Base-by-base conservation (phyloP, 257 asterid species). In the Gentiana macrophylla region DNA sequence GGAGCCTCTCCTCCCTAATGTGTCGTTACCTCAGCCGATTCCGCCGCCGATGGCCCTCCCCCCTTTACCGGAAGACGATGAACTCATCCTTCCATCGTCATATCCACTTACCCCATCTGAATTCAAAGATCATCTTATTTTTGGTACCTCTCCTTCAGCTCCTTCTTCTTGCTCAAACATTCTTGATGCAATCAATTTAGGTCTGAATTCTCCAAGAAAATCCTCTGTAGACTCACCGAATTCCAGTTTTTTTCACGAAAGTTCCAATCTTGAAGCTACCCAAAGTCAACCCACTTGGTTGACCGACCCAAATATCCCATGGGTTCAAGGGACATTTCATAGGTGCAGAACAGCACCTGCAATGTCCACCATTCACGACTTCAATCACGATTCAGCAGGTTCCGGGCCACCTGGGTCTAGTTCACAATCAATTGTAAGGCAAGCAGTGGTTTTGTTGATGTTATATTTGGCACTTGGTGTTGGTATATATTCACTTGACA, bases 331-430 rank as follows among this genome's bases (percentile, higher is more conserved):
- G 64, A 76, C 74, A 62, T 86, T 88, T 8, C 97, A 88, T 68
- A 70, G 97, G 76, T 82, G 82, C 57, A 85, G 79, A 67, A 88
- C 94, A 1, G 97, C 97, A 0, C 97, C 95, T 6, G 97, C 95
- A 9, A 80, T 88, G 93, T 90, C 91, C 12, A 73, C 76, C 35
- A 88, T 88, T 52, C 75, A 82, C 47, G 97, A 91, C 52, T 52
- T 80, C 35, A 70, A 67, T 24, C 24, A 24, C 1, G 74, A 57
- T 2, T 35, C 62, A 12, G 32, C 77, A 2, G 60, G 13, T 46
- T 0, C 73, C 2, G 79, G 84, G 49, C 77, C 82, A 43, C 96
- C 98, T 8, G 79, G 69, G 52, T 62, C 59, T 11, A 76, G 75
- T 48, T 79, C 74, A 3, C 38, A 49, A 2, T 70, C 95, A 11